Evolutionary conservation across 805 yeast species (phyloP), one percentile per base, ranked within the genome.

Genomic region (Cyberlindnera xylosilytica): DNA sequence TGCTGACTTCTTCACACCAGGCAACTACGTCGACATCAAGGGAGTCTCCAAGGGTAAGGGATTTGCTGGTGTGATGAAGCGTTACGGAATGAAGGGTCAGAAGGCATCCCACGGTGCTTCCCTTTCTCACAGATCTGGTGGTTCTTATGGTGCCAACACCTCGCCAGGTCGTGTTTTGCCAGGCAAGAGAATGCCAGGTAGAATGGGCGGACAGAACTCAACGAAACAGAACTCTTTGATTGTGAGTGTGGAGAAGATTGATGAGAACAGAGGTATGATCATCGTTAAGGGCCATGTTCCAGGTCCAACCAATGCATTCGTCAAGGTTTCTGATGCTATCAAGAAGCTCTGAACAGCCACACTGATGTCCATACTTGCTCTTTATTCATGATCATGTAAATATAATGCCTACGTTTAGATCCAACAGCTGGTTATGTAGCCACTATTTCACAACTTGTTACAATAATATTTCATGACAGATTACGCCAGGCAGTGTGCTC

Each of bases 161-260:
- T 84, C 87, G 49, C 99, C 99, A 12, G 97, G 96, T 58, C 85
- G 99, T 71, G 87, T 89, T 40, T 71, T 89, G 49, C 98, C 97
- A 13, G 98, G 97, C 19, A 90, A 87, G 70, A 91, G 89, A 68
- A 91, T 93, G 99, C 95, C 98, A 28, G 99, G 99, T 51, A 86
- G 87, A 64, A 83, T 90, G 93, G 99, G 99, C 52, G 82, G 78
- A 48, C 73, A 76, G 42, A 72, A 70, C 53, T 76, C 78, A 47
- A 91, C 98, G 4, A 76, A 80, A 20, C 85, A 81, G 62, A 90
- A 88, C 62, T 72, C 81, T 20, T 74, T 81, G 60, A 82, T 93
- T 18, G 69, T 93, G 58, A 85, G 84, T 60, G 83, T 83, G 10
- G 45, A 44, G 32, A 44, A 44, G 27, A 29, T 44, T 24, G 90